phyloP scores from a whole-genome alignment of 768 basidiomycete species.

The Panaeolus papilionaceus region DNA sequence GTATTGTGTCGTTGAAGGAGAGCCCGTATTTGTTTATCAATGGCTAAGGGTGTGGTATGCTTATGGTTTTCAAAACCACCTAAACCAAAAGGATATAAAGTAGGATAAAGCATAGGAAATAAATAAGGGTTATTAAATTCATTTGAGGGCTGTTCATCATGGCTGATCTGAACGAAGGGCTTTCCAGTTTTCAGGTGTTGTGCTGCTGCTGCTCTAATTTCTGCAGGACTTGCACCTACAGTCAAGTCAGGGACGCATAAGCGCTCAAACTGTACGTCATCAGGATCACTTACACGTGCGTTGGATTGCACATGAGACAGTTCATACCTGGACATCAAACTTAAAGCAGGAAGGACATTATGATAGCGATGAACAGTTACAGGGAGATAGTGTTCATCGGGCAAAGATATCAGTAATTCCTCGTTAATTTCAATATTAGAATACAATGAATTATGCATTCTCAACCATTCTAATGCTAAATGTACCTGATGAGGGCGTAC shows the following conservation, averaged over 20 bases:
- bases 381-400: not conserved
- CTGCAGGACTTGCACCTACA: too few species aligned
- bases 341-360: not conserved
- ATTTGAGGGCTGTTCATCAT: too few species aligned
- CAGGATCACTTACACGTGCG: too few species aligned
- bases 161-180: too few species aligned
- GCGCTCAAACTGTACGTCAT: too few species aligned
- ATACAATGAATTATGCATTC: not conserved
- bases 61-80: conserved; percentile 46
- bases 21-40: conserved; percentile 42
- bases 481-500: too few species aligned
- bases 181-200: too few species aligned
- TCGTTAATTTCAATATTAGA: conserved; percentile 2
- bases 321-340: conserved; percentile 3
- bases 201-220: too few species aligned
- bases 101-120: conserved; percentile 50
- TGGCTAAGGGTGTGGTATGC: conserved; percentile 25
- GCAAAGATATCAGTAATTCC: not conserved
- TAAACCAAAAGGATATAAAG: conserved; percentile 48
- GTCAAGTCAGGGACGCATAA: too few species aligned
- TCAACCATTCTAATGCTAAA: too few species aligned
- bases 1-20: conserved; percentile 36
- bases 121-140: conserved; percentile 20
- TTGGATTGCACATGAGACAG: not conserved
- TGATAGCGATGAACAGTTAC: not conserved